Conservation (phyloP, 176 grass and related monocot species). For the Elymus sibiricus region DNA sequence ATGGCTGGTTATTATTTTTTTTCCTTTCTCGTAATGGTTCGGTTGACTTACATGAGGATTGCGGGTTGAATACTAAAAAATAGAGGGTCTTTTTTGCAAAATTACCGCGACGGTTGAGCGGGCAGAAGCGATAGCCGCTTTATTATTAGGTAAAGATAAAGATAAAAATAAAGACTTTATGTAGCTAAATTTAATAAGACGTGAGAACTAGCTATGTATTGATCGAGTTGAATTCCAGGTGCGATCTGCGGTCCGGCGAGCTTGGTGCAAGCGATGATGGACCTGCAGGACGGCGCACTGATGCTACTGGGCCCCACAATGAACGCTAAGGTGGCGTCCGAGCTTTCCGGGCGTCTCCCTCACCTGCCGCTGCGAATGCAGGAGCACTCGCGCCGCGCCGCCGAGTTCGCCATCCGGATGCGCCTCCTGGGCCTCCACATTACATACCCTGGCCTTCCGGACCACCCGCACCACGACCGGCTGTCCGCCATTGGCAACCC, state of each 20-base stretch:
- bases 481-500: conserved; percentile 51
- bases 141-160: too few relatives aligned
- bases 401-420: conserved; percentile 74
- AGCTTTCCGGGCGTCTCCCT: conserved; percentile 75
- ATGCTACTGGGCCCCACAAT: conserved; percentile 91
- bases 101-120: too few relatives aligned
- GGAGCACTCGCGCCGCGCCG: conserved; percentile 79
- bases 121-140: too few relatives aligned
- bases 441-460: conserved; percentile 68
- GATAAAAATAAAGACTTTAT: too few relatives aligned
- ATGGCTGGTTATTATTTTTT: too few relatives aligned
- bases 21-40: too few relatives aligned
- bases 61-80: too few relatives aligned
- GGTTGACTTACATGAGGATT: too few relatives aligned
- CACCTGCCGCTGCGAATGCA: conserved; percentile 88
- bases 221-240: conserved; percentile 22
- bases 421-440: conserved; percentile 61
- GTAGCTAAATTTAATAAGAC: too few relatives aligned
- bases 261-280: conserved; percentile 93
- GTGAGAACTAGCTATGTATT: too few relatives aligned
- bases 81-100: too few relatives aligned
- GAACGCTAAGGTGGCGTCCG: conserved; percentile 97
- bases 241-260: conserved; percentile 83
- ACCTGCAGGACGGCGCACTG: conserved; percentile 73
- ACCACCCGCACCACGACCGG: conserved; percentile 74